Base-by-base conservation (phyloP, 192 early-diverging fungal species). In the Dissophora globulifera region DNA sequence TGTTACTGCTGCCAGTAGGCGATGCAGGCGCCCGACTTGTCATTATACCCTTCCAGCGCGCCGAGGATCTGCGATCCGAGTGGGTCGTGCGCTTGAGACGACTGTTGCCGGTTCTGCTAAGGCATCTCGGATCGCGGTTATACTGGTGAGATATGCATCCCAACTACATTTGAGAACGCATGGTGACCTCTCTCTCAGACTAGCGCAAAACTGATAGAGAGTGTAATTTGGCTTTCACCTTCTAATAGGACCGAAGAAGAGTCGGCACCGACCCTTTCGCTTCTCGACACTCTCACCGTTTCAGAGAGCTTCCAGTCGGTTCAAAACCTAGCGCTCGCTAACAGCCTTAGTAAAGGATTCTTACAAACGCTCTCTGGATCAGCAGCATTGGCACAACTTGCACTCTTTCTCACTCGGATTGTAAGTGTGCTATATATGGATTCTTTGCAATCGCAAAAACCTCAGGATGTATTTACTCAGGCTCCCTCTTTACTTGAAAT, bases 101-200 rank as follows among this genome's bases (percentile, higher is more conserved):
- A 62, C 35, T 79, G 47, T 61, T 83, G 27, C 25, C 63, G n/a
- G 26, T 63, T 26, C 17, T 47, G 1, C n/a, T 70, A 7, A 49
- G 42, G 15, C 48, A 55, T 27, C 50, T 84, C 15, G 63, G 80
- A 46, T 35, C 48, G 0, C 40, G 67, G 23, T 25, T 43, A 0
- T 29, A 12, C 17, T 70, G 67, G 67, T 62, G 62, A 32, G 55
- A 4, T 23, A 13, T 16, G 12, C 3, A 3, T 29, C 10, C 13
- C 35, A 13, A 13, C n/a, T n/a, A n/a, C n/a, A n/a, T n/a, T n/a
- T n/a, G n/a, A n/a, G n/a, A n/a, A n/a, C n/a, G n/a, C n/a, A n/a
- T n/a, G n/a, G n/a, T n/a, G n/a, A n/a, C n/a, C n/a, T n/a, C n/a
- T n/a, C n/a, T n/a, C n/a, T n/a, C n/a, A n/a, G n/a, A n/a, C n/a